Base-by-base conservation (phyloP, 768 basidiomycete genomes). In the Amanita thiersii region DNA sequence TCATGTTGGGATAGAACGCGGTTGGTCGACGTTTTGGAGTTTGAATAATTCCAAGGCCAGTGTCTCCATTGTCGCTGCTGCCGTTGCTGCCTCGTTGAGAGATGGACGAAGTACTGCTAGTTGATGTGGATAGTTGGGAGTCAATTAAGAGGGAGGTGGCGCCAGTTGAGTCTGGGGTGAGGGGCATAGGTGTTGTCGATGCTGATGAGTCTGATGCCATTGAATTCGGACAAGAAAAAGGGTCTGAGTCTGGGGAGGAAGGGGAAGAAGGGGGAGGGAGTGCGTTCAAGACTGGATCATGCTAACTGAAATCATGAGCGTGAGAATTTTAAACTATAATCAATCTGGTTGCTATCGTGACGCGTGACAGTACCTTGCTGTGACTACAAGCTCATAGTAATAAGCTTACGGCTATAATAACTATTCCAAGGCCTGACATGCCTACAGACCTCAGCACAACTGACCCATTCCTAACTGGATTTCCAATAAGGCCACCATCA, bases 1-100 rank as follows among this genome's bases (percentile, higher is more conserved):
- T 83, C 53, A 77, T 61, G 58, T 82, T 79, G 0, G 86, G 85
- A 54, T 90, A 90, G 54, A 85, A 79, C 2, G 86, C 82, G 3
- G 84, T 79, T 51, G 78, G 75, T 14, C 86, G 75, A 47, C 80
- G 73, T 33, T 73, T 34, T 14, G 40, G 15, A 11, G 21, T 11
- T 7, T 28, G 26, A 24, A 31, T n/a, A n/a, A n/a, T n/a, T n/a
- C n/a, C n/a, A n/a, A n/a, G n/a, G n/a, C n/a, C n/a, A n/a, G n/a
- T n/a, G n/a, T n/a, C n/a, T n/a, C 45, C 52, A 75, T 81, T 56
- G 66, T 69, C 12, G 53, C 48, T 11, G 66, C 52, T 9, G 60
- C 49, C 9, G 46, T 44, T 18, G 32, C 36, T 15, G 39, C n/a
- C n/a, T n/a, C n/a, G n/a, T n/a, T 10, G 43, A 33, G 15, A 33